Conservation (phyloP, 108 stramenopile species). For the Cylindrotheca closterium region DNA sequence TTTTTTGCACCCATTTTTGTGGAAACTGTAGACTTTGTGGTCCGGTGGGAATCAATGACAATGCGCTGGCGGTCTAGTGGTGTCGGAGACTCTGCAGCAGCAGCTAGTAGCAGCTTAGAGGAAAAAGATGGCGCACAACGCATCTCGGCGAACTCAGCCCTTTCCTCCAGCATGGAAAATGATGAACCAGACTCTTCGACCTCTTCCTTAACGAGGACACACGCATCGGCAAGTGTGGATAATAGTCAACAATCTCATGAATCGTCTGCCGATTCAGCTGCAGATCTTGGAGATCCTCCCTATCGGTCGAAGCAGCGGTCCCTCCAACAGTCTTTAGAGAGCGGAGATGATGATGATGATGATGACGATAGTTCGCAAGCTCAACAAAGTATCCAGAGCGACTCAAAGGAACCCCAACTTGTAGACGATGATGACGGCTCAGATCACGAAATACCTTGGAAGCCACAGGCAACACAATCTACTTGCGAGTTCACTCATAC, state of each 20-base stretch:
- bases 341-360: neutral
- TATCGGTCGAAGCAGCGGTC: neutral
- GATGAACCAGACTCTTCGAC: neutral
- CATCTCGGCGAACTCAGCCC: neutral
- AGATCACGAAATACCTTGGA: constrained; percentile 48
- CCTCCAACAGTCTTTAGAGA: neutral
- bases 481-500: constrained; percentile 89
- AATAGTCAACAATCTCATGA: neutral
- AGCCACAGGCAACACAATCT: constrained; percentile 74
- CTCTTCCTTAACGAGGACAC: neutral
- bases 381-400: neutral
- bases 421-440: constrained; percentile 8
- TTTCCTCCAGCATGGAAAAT: neutral
- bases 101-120: neutral
- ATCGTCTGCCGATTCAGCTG: neutral
- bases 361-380: neutral
- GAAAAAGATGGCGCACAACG: neutral
- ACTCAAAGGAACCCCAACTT: neutral
- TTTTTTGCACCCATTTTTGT: too few species aligned
- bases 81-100: neutral
- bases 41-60: too few species aligned
- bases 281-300: neutral
- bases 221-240: neutral
- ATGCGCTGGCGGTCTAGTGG: neutral
- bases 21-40: too few species aligned